phyloP scores from a whole-genome alignment of 176 grass and related monocot species.

The Luzula sylvatica region DNA sequence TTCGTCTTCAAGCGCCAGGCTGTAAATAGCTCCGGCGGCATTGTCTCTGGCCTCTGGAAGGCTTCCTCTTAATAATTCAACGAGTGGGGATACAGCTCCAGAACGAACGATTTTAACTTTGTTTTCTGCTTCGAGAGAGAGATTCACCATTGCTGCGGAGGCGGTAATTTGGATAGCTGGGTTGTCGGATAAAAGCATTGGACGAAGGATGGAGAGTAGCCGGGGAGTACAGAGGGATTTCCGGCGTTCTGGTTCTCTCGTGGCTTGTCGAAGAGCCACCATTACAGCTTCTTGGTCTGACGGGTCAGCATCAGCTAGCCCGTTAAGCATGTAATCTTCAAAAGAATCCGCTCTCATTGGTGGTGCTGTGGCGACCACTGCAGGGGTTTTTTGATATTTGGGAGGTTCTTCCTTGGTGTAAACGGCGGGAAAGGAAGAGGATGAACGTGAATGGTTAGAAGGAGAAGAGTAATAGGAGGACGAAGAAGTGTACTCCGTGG shows the following conservation, averaged over 20 bases:
- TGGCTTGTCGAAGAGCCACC: conserved; percentile 53
- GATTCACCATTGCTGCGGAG: conserved; percentile 56
- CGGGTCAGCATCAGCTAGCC: conserved; percentile 22
- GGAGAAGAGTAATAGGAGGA: conserved; percentile 2
- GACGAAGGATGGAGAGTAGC: conserved; percentile 53
- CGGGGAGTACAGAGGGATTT: conserved; percentile 51
- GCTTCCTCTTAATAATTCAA: conserved; percentile 48
- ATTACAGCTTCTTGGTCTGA: conserved; percentile 50
- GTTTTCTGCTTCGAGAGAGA: conserved; percentile 71
- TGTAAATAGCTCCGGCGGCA: conserved; percentile 73
- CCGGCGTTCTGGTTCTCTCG: conserved; percentile 43
- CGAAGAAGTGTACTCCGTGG: background rate
- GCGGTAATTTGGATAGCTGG: conserved; percentile 58
- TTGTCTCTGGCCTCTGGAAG: conserved; percentile 66
- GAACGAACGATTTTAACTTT: conserved; percentile 72
- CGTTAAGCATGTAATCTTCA: conserved; percentile 52
- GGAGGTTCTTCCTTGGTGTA: background rate
- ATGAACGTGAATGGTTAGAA: conserved; percentile 5
- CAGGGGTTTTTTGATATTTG: conserved; percentile 6
- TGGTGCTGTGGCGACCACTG: background rate
- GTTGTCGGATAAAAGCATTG: conserved; percentile 53
- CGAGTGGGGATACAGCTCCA: conserved; percentile 54
- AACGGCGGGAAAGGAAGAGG: conserved; percentile 8
- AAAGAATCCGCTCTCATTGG: conserved; percentile 20
- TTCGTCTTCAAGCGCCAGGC: conserved; percentile 74